phyloP scores from a whole-genome alignment of 768 basidiomycete species.

The Tulasnella sp. region DNA sequence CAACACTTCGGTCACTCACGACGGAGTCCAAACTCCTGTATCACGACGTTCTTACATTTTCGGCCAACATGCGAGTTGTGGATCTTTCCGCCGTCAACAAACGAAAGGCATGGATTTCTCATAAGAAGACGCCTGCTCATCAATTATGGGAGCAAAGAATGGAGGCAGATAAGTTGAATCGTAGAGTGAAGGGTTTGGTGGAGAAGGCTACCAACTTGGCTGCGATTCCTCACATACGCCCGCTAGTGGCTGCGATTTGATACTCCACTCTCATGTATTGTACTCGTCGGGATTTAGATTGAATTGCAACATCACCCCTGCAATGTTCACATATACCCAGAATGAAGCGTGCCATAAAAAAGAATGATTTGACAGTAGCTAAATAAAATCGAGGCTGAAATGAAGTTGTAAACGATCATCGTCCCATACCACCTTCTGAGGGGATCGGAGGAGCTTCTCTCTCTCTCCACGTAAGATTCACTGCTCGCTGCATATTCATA shows the following conservation, averaged over 20 bases:
- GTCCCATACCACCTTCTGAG: not conserved
- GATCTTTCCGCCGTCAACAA: conserved; percentile 48
- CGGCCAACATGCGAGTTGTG: conserved; percentile 70
- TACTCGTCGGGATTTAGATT: not conserved
- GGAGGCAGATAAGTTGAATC: conserved; percentile 59
- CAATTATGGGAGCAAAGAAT: conserved; percentile 65
- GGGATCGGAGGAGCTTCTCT: conserved; percentile 6
- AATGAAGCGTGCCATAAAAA: too few relatives aligned
- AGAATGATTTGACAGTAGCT: too few relatives aligned
- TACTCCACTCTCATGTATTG: not conserved
- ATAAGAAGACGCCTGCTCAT: conserved; percentile 66
- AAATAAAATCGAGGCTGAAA: conserved; percentile 1
- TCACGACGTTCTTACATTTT: conserved; percentile 77
- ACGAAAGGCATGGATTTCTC: conserved; percentile 55
- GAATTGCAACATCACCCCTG: not conserved
- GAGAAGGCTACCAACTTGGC: conserved; percentile 10
- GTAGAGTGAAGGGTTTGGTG: conserved; percentile 49
- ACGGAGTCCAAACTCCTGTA: conserved; percentile 79
- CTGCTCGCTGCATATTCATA: conserved; percentile 1
- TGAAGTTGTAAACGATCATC: not conserved
- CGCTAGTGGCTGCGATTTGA: not conserved
- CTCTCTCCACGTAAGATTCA: conserved; percentile 3
- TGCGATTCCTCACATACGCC: too few relatives aligned
- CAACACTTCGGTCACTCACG: conserved; percentile 50
- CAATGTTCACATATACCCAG: not conserved